Evolutionary conservation across 371 early-diverging fungal species (phyloP), one percentile per base, ranked within the genome.

Genomic region (Mucor plumbeus): DNA sequence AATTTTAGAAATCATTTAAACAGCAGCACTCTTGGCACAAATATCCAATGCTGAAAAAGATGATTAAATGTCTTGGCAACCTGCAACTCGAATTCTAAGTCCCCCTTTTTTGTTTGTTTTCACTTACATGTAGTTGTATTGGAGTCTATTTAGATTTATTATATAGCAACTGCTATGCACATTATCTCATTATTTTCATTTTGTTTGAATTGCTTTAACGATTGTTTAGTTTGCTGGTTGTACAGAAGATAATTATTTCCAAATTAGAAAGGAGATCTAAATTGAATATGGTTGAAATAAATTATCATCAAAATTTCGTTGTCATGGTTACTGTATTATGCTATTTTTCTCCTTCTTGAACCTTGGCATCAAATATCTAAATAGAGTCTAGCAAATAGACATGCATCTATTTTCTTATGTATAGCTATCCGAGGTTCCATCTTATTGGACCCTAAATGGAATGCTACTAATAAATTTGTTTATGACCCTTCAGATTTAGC

Each of bases 61-160:
- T 21, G 48, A 48, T 48, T 48, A 48, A 48, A 48, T 48, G 48
- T 48, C 48, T 48, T 48, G 48, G 48, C 48, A 48, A 48, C 48
- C 48, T 48, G 48, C 48, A 48, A 19, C 48, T 48, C 48, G 17
- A 48, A 19, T 19, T 19, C 48, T 48, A 9, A 21, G 1, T 21
- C n/a, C 48, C 48, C 48, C 48, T n/a, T 48, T 48, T 48, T 48
- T n/a, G 19, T 21, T 48, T 10, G 7, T 48, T 21, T 17, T 17
- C 19, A 48, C n/a, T 8, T 48, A 9, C 48, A n/a, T 48, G 19
- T 9, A 48, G 48, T 21, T 10, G 48, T 48, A 1, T 21, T 19
- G 10, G 9, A 19, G 48, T 10, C 21, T 21, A 21, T 8, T 48
- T 21, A 3, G 4, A 1, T 17, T 8, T n/a, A 19, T n/a, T 48